phyloP scores from a whole-genome alignment of 73 alveolate genomes.

The Paramecium sonneborni region DNA sequence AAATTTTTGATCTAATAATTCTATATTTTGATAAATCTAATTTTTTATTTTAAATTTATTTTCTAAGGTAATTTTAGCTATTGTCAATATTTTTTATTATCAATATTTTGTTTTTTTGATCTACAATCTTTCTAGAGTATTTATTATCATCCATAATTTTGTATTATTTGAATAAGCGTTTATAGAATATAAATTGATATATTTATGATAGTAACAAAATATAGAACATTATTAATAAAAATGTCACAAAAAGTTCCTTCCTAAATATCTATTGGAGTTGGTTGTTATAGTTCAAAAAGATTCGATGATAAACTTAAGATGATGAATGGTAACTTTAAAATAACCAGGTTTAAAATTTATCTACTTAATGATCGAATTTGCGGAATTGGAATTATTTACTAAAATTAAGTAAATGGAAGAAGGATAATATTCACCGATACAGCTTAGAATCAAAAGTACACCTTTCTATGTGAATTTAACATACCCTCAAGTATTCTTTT shows the following conservation, averaged over 20 bases:
- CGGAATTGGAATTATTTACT: background rate
- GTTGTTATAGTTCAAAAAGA: background rate
- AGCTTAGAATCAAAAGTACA: background rate
- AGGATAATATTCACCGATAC: background rate
- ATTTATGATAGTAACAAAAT: no score
- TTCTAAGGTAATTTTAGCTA: no score
- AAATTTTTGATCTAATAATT: no score
- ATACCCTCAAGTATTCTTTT: background rate
- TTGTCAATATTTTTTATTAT: no score
- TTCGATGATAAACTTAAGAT: background rate
- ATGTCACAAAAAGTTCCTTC: background rate
- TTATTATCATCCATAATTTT: no score
- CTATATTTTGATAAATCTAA: no score
- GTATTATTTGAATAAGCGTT: no score
- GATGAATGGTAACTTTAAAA: background rate
- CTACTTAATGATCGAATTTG: background rate
- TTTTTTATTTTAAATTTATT: no score
- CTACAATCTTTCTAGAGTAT: no score
- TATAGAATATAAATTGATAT: no score
- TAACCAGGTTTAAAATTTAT: background rate
- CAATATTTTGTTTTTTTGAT: no score
- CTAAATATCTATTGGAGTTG: background rate
- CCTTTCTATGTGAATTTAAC: background rate
- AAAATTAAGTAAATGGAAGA: background rate
- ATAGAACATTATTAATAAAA: background rate